Percentiles rank a stretch among this genome's conserved stretches.
Evolutionary conservation across 371 early-diverging fungal genomes (phyloP).

Genomic region (Agmasoma carcini): DNA sequence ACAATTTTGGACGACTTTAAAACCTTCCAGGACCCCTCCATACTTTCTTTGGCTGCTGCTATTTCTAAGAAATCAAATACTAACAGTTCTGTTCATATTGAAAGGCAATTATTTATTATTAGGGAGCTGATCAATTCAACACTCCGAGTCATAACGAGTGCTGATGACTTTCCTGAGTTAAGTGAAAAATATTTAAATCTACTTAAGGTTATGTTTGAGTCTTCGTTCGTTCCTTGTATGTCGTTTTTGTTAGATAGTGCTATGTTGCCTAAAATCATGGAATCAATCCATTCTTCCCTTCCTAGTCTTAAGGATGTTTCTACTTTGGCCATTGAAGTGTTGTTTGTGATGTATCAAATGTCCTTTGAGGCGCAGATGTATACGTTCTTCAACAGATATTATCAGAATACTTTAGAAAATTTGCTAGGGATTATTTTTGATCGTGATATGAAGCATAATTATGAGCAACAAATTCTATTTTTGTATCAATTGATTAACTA

Average conservation of each 20-base stretch:
- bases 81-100: neutral
- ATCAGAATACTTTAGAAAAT: constrained; percentile 38
- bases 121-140: constrained; percentile 31
- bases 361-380: constrained; percentile 24
- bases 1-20: constrained; percentile 38
- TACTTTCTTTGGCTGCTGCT: constrained; percentile 12
- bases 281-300: constrained; percentile 25
- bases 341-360: constrained; percentile 20
- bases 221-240: constrained; percentile 17
- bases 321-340: constrained; percentile 4
- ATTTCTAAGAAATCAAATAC: constrained; percentile 26
- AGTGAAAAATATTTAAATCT: constrained; percentile 26
- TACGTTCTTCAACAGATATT: constrained; percentile 32
- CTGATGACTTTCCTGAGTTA: constrained; percentile 36
- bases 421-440: constrained; percentile 46
- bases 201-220: neutral
- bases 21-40: constrained; percentile 10
- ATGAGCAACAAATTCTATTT: constrained; percentile 21
- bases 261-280: constrained; percentile 15
- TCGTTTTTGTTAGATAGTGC: constrained; percentile 18
- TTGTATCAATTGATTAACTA: constrained; percentile 27
- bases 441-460: constrained; percentile 35
- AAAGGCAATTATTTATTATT: constrained; percentile 34
- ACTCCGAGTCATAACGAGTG: constrained; percentile 24
- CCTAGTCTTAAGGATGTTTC: constrained; percentile 34